Base-by-base conservation (phyloP, 306 rosid genomes). In the Gastrolobium bilobum region DNA sequence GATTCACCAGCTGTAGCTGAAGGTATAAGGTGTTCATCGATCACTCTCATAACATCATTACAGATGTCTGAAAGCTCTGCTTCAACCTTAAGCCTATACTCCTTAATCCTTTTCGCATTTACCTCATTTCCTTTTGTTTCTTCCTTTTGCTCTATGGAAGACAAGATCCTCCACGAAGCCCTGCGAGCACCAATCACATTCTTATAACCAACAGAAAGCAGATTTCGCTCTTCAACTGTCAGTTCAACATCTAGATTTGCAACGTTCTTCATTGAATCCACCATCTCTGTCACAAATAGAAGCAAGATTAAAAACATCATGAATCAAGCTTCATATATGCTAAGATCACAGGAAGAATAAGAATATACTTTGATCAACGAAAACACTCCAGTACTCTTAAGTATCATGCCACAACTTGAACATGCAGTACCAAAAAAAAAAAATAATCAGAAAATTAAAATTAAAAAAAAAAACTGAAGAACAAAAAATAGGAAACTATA, bases 1-100 rank as follows among this genome's bases (percentile, higher is more conserved):
- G 98, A 94, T 89, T 94, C 98, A 68, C 92, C 96, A 64, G 92
- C 91, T 3, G 92, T 0, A 79, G 96, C 88, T 4, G 94, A 89
- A 69, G 98, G 98, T 50, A 94, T 91, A 63, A 94, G 93, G 81
- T 93, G 98, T 57, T 88, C 97, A 72, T 94, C 97, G 38, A 91
- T 85, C 78, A 94, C 91, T 7, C 71, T 86, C 93, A 94, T 89
- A 83, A 94, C 90, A 81, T 92, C 97, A 60, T 48, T 70, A 78
- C 96, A 91, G 75, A 94, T 91, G 74, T 56, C 72, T 0, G 98
- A 40, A 54, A 94, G 94, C 86, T 94, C 97, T 0, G 79, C 5
- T 68, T 92, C 98, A 81, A 94, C 91, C 87, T 86, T 94, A 40
- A 89, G 84, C 78, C 94, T 86, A 33, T 94, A 94, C 81, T 90